Evolutionary conservation across 176 grass and related monocot genomes (phyloP), one percentile per base, ranked within the genome.

Genomic region (Lolium multiflorum): DNA sequence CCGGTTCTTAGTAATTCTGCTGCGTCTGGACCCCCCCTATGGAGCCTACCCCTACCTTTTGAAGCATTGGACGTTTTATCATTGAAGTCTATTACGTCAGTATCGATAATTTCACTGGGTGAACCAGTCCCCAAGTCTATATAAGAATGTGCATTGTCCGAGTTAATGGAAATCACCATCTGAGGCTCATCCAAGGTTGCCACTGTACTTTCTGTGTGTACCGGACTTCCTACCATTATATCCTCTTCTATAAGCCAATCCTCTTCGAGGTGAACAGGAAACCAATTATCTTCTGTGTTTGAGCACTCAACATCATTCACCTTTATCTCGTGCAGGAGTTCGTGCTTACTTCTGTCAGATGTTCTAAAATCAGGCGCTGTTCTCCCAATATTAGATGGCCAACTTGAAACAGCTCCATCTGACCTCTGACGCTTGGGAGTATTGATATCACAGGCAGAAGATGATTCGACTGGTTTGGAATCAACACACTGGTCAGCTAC

Each of bases 231-330:
- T 25, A 73, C 46, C 10, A 25, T 65, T 73, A 74, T 39, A 76
- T 83, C 81, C 51, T 89, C 88, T 79, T 96, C 85, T 56, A 89
- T 89, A 77, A 91, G 68, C 89, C 91, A 98, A 88, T 96, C 84
- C 46, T 82, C 84, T 48, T 95, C 90, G 9, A 96, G 49, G 41
- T 96, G 79, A 67, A 91, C 65, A 78, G 86, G 80, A 84, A 92
- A 52, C 39, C 82, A 86, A 90, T 76, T 63, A 82, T 88, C 84
- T 67, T 92, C 46, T 13, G 61, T 44, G 22, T 73, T 71, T 59
- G 15, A 62, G 82, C 11, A n/a, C 44, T 83, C 55, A 71, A 7
- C 35, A 44, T 47, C 41, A 47, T 47, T 24, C 70, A 48, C 20
- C 41, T 24, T 21, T 73, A 11, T 44, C 43, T 73, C 70, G 7